Evolutionary conservation across 176 grass and related monocot species (phyloP), one percentile per base, ranked within the genome.

Genomic region (Ensete glaucum): DNA sequence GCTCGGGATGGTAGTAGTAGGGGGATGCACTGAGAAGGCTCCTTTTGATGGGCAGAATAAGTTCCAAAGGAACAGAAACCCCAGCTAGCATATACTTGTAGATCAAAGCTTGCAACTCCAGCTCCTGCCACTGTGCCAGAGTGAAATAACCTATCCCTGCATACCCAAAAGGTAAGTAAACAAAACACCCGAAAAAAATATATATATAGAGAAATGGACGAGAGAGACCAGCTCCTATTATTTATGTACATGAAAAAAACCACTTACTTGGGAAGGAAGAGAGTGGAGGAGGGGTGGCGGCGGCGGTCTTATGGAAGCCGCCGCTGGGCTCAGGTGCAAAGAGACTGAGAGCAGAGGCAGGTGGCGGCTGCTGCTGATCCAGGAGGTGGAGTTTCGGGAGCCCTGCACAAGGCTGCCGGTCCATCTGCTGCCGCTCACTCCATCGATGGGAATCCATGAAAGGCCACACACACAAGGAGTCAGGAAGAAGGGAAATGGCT

Each of bases 71-170:
- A 56, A 79, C 78, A 60, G 78, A 50, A 50, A 72, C 66, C 6
- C 67, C 66, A 51, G 78, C 53, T 72, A 79, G 49, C 53, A 79
- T 79, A 71, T 79, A 56, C 43, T 79, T 79, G 43, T 79, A 79
- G 67, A 79, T 79, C 67, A 79, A 21, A 62, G 67, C 78, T 68
- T 79, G 78, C 67, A 70, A 29, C 66, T 79, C 67, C 20, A 79
- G 67, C 53, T 79, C 78, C 67, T 52, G 53, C 78, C 78, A 72
- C 67, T 79, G 78, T 4, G 64, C 51, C 71, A 53, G 27, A 29
- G 22, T 73, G 52, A 73, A 73, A 73, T 56, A 55, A 26, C 71
- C 71, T 54, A 55, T 55, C 23, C 71, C 71, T 73, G 11, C 21
- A 73, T 54, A 14, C 17, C 20, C 66, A 67, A 29, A 43, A 43